Percentiles rank a stretch among this genome's conserved stretches.
phyloP scores from a whole-genome alignment of 768 basidiomycete species.

The Lactarius hatsudake region DNA sequence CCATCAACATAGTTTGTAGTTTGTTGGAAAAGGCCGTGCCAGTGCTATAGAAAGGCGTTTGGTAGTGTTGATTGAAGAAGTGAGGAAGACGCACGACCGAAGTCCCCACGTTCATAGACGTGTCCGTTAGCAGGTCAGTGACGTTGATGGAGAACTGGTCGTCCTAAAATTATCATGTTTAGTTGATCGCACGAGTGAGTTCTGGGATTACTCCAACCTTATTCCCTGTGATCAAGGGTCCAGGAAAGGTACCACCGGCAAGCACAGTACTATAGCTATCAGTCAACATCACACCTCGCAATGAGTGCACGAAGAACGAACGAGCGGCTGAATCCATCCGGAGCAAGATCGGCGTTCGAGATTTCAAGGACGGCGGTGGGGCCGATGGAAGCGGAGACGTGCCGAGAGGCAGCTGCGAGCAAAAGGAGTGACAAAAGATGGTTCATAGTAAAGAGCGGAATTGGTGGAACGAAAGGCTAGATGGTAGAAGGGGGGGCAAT shows the following conservation, averaged over 20 bases:
- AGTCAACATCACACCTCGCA: neutral
- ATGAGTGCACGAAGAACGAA: neutral
- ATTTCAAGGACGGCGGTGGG: slow-evolving; percentile 31
- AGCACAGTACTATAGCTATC: slow-evolving; percentile 38
- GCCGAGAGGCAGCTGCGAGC: slow-evolving; percentile 13
- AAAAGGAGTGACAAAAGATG: slow-evolving; percentile 22
- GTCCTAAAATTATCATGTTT: slow-evolving; percentile 29
- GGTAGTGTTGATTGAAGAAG: neutral
- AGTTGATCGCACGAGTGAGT: slow-evolving; percentile 29
- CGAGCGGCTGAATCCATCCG: slow-evolving; percentile 32
- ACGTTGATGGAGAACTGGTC: slow-evolving; percentile 45
- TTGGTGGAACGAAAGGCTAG: neutral
- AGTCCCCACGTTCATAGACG: slow-evolving; percentile 48
- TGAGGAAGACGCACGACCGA: slow-evolving; percentile 42
- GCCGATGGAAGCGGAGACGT: slow-evolving; percentile 28
- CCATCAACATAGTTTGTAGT: slow-evolving; percentile 48
- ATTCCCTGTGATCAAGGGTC: slow-evolving; percentile 44
- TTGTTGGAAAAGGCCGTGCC: slow-evolving; percentile 51
- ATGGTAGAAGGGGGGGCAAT: neutral
- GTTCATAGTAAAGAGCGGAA: slow-evolving; percentile 19
- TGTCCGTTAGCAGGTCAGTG: slow-evolving; percentile 43
- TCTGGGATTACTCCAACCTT: slow-evolving; percentile 27
- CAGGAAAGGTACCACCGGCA: slow-evolving; percentile 48
- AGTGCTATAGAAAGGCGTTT: slow-evolving; percentile 41
- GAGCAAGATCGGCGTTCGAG: slow-evolving; percentile 28